These are phyloP conservation scores for Priceomyces carsonii DNA, from an alignment of 805 yeast genomes.

Conservation along the genomic window DNA sequence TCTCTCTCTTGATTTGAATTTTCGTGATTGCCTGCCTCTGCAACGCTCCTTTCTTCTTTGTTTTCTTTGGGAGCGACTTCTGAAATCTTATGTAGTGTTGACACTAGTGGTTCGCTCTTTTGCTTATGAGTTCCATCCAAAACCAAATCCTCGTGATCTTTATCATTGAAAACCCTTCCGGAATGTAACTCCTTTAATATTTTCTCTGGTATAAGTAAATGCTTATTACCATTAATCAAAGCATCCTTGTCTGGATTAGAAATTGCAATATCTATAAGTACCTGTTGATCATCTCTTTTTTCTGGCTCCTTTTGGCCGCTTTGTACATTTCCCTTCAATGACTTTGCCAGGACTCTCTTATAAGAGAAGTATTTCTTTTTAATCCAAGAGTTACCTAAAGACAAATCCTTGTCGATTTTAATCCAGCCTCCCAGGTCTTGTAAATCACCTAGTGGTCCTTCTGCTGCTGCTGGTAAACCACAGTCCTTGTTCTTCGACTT, in stretches of 20 bases:
- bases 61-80: not conserved
- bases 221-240: slow-evolving; percentile 38
- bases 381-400: slow-evolving; percentile 46
- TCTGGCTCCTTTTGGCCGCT: slow-evolving; percentile 2
- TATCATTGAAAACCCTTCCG: slow-evolving; percentile 26
- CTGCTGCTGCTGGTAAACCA: slow-evolving; percentile 23
- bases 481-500: slow-evolving; percentile 21
- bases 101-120: too few relatives aligned
- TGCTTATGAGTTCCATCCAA: slow-evolving; percentile 7
- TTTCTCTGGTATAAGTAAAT: slow-evolving; percentile 26
- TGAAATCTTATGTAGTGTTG: slow-evolving; percentile 14
- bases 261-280: slow-evolving; percentile 43
- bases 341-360: slow-evolving; percentile 24
- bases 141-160: slow-evolving; percentile 21
- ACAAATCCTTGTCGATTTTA: slow-evolving; percentile 48
- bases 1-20: slow-evolving; percentile 5
- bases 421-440: slow-evolving; percentile 37
- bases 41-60: slow-evolving; percentile 6
- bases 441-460: slow-evolving; percentile 27
- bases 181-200: slow-evolving; percentile 30
- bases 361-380: slow-evolving; percentile 39
- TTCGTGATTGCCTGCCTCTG: slow-evolving; percentile 3
- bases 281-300: slow-evolving; percentile 16
- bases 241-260: slow-evolving; percentile 31
- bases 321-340: slow-evolving; percentile 12